Percentiles rank a stretch among this genome's conserved stretches.
phyloP scores from a whole-genome alignment of 2,329 filamentous ascomycete genomes.

The Aspergillus pseudonomiae region DNA sequence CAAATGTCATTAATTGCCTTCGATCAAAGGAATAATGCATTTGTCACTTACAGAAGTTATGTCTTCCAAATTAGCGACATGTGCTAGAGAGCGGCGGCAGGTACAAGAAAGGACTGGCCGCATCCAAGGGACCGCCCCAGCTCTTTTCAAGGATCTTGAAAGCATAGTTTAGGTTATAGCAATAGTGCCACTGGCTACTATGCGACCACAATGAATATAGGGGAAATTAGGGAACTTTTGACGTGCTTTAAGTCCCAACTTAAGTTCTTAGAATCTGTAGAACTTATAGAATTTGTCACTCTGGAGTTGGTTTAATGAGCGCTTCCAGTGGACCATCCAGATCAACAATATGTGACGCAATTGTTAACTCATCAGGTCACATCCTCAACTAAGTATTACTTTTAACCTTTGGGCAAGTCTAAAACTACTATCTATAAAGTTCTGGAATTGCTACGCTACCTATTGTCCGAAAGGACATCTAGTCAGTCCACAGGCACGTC shows the following conservation, averaged over 20 bases:
- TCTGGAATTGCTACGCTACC: not conserved
- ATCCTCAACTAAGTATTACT: not conserved
- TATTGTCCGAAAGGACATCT: not conserved
- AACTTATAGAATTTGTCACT: too few species aligned
- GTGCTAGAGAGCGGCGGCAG: constrained; percentile 19
- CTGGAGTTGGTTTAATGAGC: not conserved
- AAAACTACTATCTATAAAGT: not conserved
- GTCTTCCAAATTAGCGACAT: constrained; percentile 18
- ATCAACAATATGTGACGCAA: constrained; percentile 13
- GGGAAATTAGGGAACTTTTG: not conserved
- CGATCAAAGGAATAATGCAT: not conserved
- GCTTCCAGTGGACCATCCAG: not conserved
- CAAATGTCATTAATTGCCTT: not conserved
- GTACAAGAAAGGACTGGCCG: constrained; percentile 2
- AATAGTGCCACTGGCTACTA: not conserved
- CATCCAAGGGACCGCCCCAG: not conserved
- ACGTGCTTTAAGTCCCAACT: not conserved
- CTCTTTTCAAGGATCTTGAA: constrained; percentile 11
- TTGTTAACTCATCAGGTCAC: constrained; percentile 5
- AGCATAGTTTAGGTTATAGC: constrained; percentile 12
- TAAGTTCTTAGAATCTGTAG: not conserved
- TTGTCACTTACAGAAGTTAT: constrained; percentile 18
- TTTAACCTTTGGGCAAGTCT: not conserved
- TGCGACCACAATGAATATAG: not conserved
- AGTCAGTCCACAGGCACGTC: not conserved